phyloP scores from a whole-genome alignment of 73 alveolate species.

The Paramecium sonneborni region DNA sequence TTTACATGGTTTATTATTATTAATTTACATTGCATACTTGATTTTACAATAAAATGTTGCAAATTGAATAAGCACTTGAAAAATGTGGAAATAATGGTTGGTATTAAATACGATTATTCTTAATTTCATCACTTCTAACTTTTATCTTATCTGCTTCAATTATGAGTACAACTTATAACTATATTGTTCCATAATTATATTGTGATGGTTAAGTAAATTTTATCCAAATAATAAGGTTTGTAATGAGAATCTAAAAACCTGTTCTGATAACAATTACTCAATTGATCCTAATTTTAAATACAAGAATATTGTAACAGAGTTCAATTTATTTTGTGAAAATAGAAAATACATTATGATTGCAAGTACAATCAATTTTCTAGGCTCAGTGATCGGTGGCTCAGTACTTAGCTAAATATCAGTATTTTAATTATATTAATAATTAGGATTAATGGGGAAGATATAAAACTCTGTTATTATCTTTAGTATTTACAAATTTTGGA shows the following conservation, averaged over 20 bases:
- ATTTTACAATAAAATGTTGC: not conserved
- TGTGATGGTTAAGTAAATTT: constrained; percentile 43
- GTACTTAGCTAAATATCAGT: not conserved
- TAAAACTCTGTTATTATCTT: not conserved
- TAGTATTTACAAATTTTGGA: not conserved
- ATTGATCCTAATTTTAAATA: constrained; percentile 45
- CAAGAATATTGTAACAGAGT: not conserved
- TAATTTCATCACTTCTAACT: not conserved
- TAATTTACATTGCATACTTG: not conserved
- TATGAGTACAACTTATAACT: constrained; percentile 32
- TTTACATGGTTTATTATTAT: not conserved
- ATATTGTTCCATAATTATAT: constrained; percentile 3
- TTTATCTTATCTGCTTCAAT: not conserved
- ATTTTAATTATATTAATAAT: not conserved
- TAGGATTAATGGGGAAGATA: constrained; percentile 36
- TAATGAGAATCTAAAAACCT: not conserved
- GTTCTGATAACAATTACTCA: not conserved
- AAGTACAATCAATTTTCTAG: constrained; percentile 4
- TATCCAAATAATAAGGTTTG: not conserved
- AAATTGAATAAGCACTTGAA: constrained; percentile 1
- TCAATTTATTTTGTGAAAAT: constrained; percentile 27
- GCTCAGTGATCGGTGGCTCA: constrained; percentile 10
- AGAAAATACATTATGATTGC: not conserved
- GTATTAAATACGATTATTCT: not conserved
- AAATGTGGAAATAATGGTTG: constrained; percentile 10